A percentile compares a stretch with the other conserved stretches of the same genome.
phyloP scores from a whole-genome alignment of 805 yeast genomes.

The Candida incommunis region DNA sequence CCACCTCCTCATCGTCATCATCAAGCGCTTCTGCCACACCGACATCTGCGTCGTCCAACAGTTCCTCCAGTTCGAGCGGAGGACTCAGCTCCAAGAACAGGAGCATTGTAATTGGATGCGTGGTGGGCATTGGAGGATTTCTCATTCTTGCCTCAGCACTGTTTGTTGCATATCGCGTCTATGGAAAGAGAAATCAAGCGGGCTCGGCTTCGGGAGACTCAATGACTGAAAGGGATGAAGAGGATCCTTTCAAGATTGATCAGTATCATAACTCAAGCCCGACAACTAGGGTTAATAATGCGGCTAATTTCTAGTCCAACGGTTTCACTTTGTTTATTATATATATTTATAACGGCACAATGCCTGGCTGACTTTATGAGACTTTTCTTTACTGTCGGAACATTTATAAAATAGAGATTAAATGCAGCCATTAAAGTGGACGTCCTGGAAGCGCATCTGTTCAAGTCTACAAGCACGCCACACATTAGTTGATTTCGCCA shows the following conservation, averaged over 20 bases:
- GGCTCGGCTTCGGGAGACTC: conserved; percentile 2
- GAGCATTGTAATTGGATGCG: conserved; percentile 46
- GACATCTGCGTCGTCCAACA: background rate
- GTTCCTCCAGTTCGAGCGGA: background rate
- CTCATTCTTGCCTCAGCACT: conserved; percentile 25
- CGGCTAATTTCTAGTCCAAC: conserved; percentile 15
- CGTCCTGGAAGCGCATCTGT: too few relatives aligned
- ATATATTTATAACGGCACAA: too few relatives aligned
- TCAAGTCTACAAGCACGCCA: too few relatives aligned
- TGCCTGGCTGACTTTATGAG: too few relatives aligned
- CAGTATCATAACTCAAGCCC: conserved; percentile 13
- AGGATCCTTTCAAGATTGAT: conserved; percentile 15
- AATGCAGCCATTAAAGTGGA: too few relatives aligned
- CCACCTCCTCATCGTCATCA: background rate
- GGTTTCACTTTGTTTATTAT: too few relatives aligned
- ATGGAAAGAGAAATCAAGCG: conserved; percentile 8
- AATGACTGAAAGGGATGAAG: conserved; percentile 11
- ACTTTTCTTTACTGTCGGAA: too few relatives aligned
- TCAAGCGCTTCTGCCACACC: background rate
- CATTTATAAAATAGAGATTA: too few relatives aligned
- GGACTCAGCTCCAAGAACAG: conserved; percentile 7
- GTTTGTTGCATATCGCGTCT: conserved; percentile 11
- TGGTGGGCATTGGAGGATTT: conserved; percentile 53
- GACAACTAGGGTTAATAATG: conserved; percentile 7
- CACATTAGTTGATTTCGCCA: too few relatives aligned